Base-by-base conservation (phyloP, 2,329 filamentous ascomycete genomes). In the Aureobasidium leucospermi region DNA sequence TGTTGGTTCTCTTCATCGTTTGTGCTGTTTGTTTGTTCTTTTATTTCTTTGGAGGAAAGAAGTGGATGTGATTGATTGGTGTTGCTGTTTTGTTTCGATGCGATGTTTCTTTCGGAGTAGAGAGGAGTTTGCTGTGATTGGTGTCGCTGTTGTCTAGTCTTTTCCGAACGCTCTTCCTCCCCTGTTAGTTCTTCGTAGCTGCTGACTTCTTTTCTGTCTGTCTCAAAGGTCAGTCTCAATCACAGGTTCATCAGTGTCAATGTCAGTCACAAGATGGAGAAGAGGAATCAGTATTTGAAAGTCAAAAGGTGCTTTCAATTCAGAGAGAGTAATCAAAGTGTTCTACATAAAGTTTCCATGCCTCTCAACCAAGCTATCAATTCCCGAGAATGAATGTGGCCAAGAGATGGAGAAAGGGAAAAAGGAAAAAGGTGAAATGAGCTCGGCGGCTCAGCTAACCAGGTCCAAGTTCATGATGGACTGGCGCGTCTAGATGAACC, bases 351-450 rank as follows among this genome's bases (percentile, higher is more conserved):
- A 10, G 38, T 28, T 51, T n/a, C 34, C 47, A 38, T 38, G 47
- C 10, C 47, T 10, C 43, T 31, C 43, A 13, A 31, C 28, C 42
- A 23, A 19, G 28, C 38, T 36, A 8, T 36, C 34, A 13, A 6
- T 13, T 41, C 15, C 23, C 23, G 31, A 38, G 38, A 23, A 38
- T 16, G 47, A 38, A 36, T 11, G n/a, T 19, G 16, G 8, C 28
- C 10, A 32, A 55, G 39, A 45, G 28, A 28, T 13, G 84, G 69
- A 81, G 85, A 69, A 88, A 88, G 85, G 77, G 88, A 86, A 78
- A 85, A 76, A 66, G 62, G 34, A 60, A 45, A 39, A 28, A 11
- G 23, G 9, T 47, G 19, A 36, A 56, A 41, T 41, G 45, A 59
- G 56, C 34, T 48, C 56, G 38, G 7, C 46, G 45, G 45, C 43